phyloP scores from a whole-genome alignment of 163 green algal species.

The Trebouxia gelatinosa region DNA sequence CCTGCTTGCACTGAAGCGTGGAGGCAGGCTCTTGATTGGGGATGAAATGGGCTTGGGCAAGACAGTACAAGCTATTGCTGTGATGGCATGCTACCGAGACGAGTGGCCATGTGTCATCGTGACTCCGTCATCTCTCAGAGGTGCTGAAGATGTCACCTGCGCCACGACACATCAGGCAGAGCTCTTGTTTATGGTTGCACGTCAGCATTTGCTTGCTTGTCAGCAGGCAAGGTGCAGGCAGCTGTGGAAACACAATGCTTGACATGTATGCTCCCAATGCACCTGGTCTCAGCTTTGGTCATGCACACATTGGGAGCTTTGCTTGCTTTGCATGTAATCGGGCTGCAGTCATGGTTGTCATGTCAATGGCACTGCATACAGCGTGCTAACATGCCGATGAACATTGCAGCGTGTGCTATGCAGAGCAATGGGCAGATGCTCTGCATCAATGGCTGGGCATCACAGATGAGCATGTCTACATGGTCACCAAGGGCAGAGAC shows the following conservation, averaged over 20 bases:
- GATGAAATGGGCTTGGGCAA: slow-evolving; percentile 68
- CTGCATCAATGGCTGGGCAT: slow-evolving; percentile 56
- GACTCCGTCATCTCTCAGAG: slow-evolving; percentile 44
- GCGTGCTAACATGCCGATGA: background rate
- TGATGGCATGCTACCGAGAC: slow-evolving; percentile 35
- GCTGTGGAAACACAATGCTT: no score
- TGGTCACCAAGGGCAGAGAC: slow-evolving; percentile 38
- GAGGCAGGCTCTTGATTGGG: slow-evolving; percentile 78
- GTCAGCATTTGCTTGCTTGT: no score
- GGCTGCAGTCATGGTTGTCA: no score
- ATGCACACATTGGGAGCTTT: no score
- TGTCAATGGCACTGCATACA: background rate
- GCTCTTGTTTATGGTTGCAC: slow-evolving; percentile 9
- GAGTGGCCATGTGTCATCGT: slow-evolving; percentile 48
- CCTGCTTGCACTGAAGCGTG: slow-evolving; percentile 64
- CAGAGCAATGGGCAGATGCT: slow-evolving; percentile 52
- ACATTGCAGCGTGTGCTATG: no score
- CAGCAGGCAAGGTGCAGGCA: no score
- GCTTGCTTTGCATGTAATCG: no score
- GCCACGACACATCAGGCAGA: no score
- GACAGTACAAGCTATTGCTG: slow-evolving; percentile 38
- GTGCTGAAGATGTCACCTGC: slow-evolving; percentile 22
- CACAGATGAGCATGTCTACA: slow-evolving; percentile 45
- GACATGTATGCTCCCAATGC: no score
- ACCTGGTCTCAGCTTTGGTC: no score